Evolutionary conservation across 1,139 yeast genomes (phyloP).

Genomic region (Suhomyces yuchorum): DNA sequence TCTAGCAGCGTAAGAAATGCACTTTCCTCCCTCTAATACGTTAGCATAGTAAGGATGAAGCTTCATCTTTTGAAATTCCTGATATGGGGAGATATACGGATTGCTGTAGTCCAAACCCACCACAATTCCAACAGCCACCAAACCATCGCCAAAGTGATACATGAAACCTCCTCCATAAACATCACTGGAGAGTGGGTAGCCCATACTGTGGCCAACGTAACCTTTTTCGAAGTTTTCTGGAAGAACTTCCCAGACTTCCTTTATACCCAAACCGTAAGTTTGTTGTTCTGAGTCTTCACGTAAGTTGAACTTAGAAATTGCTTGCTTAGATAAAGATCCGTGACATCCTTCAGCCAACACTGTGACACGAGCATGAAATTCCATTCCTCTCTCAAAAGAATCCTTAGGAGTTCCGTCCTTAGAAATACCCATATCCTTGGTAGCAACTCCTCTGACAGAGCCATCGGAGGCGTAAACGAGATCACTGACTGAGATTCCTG

Average conservation of each 20-base stretch:
- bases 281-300: slow-evolving; percentile 72
- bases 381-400: slow-evolving; percentile 93
- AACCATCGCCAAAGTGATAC: slow-evolving; percentile 93
- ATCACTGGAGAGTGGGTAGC: slow-evolving; percentile 74
- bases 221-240: slow-evolving; percentile 83
- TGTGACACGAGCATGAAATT: slow-evolving; percentile 84
- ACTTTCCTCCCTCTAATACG: slow-evolving; percentile 83
- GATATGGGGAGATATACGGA: slow-evolving; percentile 93
- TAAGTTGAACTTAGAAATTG: slow-evolving; percentile 65
- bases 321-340: slow-evolving; percentile 84
- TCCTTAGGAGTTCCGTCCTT: slow-evolving; percentile 75
- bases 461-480: slow-evolving; percentile 62
- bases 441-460: slow-evolving; percentile 83
- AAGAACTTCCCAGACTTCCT: slow-evolving; percentile 96
- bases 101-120: slow-evolving; percentile 90
- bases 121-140: slow-evolving; percentile 88
- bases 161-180: slow-evolving; percentile 96
- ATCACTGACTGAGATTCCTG: slow-evolving; percentile 89
- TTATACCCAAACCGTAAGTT: slow-evolving; percentile 92
- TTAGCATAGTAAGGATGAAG: slow-evolving; percentile 83
- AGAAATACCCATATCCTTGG: slow-evolving; percentile 86
- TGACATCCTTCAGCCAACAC: slow-evolving; percentile 97
- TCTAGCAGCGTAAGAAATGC: slow-evolving; percentile 92
- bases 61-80: slow-evolving; percentile 93
- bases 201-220: slow-evolving; percentile 82